These are phyloP conservation scores for Ceratobasidium sp. DNA, from an alignment of 1,284 basidiomycete genomes.

Conservation along the genomic window DNA sequence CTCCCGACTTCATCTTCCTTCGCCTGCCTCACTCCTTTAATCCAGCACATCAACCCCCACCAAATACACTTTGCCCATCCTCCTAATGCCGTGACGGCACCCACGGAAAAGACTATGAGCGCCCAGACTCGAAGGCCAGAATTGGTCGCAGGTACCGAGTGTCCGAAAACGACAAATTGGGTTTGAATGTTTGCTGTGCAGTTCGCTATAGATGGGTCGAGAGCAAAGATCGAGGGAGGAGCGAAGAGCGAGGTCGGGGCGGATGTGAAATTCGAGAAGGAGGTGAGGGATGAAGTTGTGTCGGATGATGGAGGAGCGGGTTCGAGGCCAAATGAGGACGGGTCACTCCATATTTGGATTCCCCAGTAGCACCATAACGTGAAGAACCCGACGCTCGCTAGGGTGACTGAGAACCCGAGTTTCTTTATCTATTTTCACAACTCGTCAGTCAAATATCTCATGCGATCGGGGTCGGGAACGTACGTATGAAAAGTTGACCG, in stretches of 20 bases:
- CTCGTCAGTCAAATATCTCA: not conserved
- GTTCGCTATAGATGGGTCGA: not conserved
- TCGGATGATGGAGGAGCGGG: not conserved
- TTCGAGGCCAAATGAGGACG: constrained; percentile 12
- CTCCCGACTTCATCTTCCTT: not conserved
- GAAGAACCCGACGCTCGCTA: constrained; percentile 1
- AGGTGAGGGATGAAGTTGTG: not conserved
- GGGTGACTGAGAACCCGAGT: constrained; percentile 22
- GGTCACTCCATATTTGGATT: constrained; percentile 20
- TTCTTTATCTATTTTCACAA: not conserved
- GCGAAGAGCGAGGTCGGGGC: no score
- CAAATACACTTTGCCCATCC: not conserved
- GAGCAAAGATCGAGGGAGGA: not conserved
- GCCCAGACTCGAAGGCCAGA: constrained; percentile 22
- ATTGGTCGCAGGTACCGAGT: constrained; percentile 20
- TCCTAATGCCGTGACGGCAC: not conserved
- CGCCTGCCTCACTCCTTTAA: not conserved
- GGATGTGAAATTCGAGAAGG: not conserved
- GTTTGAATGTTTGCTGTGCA: constrained; percentile 26
- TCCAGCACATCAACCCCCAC: not conserved
- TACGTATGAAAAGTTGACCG: constrained; percentile 31
- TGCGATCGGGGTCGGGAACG: not conserved
- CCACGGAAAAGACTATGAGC: not conserved
- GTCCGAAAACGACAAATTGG: constrained; percentile 15
- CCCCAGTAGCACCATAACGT: constrained; percentile 33